These are phyloP conservation scores for Mucor lusitanicus DNA, from an alignment of 371 early-diverging fungal species.

Conservation along the genomic window DNA sequence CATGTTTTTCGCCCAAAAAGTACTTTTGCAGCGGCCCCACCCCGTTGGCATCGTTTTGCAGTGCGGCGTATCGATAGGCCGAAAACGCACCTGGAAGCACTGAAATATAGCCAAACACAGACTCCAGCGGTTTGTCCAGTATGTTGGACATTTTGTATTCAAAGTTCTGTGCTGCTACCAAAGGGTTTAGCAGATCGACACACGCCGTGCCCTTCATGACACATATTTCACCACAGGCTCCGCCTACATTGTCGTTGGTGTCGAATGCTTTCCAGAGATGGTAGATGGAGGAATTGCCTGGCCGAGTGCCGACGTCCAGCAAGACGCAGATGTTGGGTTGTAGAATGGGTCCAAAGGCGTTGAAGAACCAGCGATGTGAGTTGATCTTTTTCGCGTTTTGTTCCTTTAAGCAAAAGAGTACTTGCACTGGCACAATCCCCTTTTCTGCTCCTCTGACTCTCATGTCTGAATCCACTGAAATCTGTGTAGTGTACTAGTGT, in stretches of 20 bases:
- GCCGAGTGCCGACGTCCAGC: constrained; percentile 76
- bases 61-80: constrained; percentile 65
- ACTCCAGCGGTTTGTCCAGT: constrained; percentile 82
- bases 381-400: constrained; percentile 90
- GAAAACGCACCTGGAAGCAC: constrained; percentile 82
- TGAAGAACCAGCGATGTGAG: constrained; percentile 88
- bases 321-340: constrained; percentile 78
- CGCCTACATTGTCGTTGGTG: constrained; percentile 64
- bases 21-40: constrained; percentile 68
- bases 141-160: constrained; percentile 88
- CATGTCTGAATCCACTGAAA: constrained; percentile 68
- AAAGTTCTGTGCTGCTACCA: constrained; percentile 85
- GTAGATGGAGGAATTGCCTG: constrained; percentile 61
- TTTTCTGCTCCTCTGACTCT: constrained; percentile 70
- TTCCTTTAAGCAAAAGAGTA: constrained; percentile 84
- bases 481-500: constrained; percentile 75
- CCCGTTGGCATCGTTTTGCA: constrained; percentile 54
- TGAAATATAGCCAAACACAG: constrained; percentile 83
- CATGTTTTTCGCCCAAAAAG: constrained; percentile 64
- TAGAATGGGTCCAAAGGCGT: constrained; percentile 69
- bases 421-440: constrained; percentile 73
- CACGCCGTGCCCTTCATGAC: constrained; percentile 60
- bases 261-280: constrained; percentile 76
- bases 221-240: constrained; percentile 79
- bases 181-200: constrained; percentile 67